Evolutionary conservation across 2,329 filamentous ascomycete species (phyloP), one percentile per base, ranked within the genome.

Genomic region (Monilinia fructicola): DNA sequence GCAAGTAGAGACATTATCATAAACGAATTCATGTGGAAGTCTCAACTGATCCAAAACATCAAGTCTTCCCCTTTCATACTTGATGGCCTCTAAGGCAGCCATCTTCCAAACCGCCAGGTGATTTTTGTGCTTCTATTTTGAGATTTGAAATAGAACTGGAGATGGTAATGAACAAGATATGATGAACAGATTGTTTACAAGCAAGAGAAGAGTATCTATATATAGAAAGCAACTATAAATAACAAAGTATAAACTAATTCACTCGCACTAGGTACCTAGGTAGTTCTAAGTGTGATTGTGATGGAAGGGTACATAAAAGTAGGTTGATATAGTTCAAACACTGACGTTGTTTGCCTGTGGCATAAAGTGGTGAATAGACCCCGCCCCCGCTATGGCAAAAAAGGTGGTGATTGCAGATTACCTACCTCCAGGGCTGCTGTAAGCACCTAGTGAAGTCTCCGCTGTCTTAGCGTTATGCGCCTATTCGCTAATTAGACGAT

Each of bases 31-130:
- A 75, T 95, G 91, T 18, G 91, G 91, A 28, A 95, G 84, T 69
- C 87, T 86, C n/a, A 95, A 86, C 80, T 95, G 91, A 78, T 95
- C 90, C 65, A 95, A 85, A 71, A 95, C 91, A 71, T 91, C 83
- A 67, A 95, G 83, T 77, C 84, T 84, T 71, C 90, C 90, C 62
- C 87, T 84, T 65, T 82, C 81, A 78, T 94, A 95, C 72, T 88
- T 88, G 78, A 95, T 92, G 14, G 91, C 91, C 79, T 93, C 84
- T 56, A 95, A 86, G 31, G 82, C 81, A 26, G 63, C 68, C 74
- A 74, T 75, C 26, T 31, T 67, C 46, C 14, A 28, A n/a, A 18
- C 2, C 21, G 28, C 63, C 35, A 16, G 54, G 14, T 14, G 35
- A 9, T 55, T 63, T n/a, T 16, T 42, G 23, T 21, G 6, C 18